These are phyloP conservation scores for Fragaria nilgerrensis DNA, from an alignment of 306 rosid species.

Conservation along the genomic window DNA sequence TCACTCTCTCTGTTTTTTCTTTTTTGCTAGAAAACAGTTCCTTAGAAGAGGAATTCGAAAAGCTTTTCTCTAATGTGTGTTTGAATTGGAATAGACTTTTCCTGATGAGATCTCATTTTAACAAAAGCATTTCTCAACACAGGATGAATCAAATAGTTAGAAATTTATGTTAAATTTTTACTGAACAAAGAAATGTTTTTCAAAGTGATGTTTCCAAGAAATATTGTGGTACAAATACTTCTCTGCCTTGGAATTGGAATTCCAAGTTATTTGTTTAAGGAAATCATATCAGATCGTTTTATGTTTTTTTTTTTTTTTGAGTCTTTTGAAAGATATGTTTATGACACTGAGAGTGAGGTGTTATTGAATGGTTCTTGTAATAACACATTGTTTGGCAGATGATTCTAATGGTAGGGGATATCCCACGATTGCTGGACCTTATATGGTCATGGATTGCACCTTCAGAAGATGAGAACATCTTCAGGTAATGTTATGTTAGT, in stretches of 20 bases:
- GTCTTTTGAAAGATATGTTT: background rate
- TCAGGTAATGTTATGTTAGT: slow-evolving; percentile 50
- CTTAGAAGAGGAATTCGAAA: background rate
- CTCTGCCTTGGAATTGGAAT: background rate
- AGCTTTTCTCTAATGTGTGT: background rate
- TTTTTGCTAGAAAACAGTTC: background rate
- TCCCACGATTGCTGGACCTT: slow-evolving; percentile 81
- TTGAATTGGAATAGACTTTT: background rate
- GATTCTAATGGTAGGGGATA: slow-evolving; percentile 85
- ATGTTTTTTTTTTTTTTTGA: background rate
- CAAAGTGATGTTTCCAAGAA: background rate
- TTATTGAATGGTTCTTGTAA: slow-evolving; percentile 1
- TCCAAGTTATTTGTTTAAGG: background rate
- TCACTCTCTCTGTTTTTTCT: background rate
- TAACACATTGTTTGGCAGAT: slow-evolving; percentile 50
- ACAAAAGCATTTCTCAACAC: background rate
- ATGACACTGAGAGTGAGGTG: background rate
- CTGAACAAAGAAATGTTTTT: background rate
- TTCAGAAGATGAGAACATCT: slow-evolving; percentile 63
- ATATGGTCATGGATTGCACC: slow-evolving; percentile 99
- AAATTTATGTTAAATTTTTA: background rate
- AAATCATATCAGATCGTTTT: background rate
- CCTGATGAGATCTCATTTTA: background rate
- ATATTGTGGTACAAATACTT: background rate
- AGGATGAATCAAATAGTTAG: background rate